A percentile compares a stretch with the other conserved stretches of the same genome.
Evolutionary conservation across 257 asterid genomes (phyloP).

Genomic region (Salvia hispanica): DNA sequence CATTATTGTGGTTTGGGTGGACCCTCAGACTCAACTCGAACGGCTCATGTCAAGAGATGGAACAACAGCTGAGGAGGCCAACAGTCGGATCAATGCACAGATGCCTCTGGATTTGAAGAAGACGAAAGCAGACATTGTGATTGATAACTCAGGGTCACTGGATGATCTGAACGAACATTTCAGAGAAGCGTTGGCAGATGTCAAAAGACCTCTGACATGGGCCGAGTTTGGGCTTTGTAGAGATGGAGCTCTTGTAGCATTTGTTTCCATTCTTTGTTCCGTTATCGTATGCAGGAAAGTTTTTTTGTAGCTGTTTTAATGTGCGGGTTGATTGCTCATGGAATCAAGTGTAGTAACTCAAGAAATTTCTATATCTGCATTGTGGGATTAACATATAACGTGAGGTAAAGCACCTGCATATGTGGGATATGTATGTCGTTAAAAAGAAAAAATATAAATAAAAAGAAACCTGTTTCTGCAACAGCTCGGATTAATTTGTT

Average conservation of each 20-base stretch:
- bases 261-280: conserved; percentile 59
- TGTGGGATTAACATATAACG: too few relatives aligned
- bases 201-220: conserved; percentile 79
- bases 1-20: conserved; percentile 84
- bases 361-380: too few relatives aligned
- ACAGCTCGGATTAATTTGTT: too few relatives aligned
- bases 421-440: too few relatives aligned
- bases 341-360: too few relatives aligned
- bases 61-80: conserved; percentile 69
- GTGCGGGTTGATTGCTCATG: too few relatives aligned
- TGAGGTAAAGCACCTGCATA: too few relatives aligned
- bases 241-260: conserved; percentile 63
- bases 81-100: conserved; percentile 76
- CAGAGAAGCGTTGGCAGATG: conserved; percentile 50
- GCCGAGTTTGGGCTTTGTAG: conserved; percentile 74
- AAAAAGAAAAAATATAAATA: too few relatives aligned
- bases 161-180: conserved; percentile 63
- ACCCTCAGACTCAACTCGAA: conserved; percentile 80
- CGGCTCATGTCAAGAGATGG: conserved; percentile 79
- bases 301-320: conserved; percentile 4
- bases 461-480: too few relatives aligned
- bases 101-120: conserved; percentile 82
- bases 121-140: conserved; percentile 65
- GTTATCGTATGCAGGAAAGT: conserved; percentile 52
- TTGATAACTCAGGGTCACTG: conserved; percentile 74